phyloP scores from a whole-genome alignment of 179 eudicot species.

The Silene vulgaris region DNA sequence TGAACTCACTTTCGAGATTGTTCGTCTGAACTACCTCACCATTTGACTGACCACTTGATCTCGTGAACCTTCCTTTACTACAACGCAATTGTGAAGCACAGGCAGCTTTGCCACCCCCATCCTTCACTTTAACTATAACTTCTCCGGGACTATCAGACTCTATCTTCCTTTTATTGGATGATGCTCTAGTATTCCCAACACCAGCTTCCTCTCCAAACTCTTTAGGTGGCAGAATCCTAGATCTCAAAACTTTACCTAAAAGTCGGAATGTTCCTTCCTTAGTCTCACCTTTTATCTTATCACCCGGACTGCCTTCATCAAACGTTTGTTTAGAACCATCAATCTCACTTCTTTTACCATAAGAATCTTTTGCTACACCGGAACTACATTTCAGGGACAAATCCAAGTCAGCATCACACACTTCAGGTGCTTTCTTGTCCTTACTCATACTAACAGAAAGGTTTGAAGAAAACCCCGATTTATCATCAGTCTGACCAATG shows the following conservation, averaged over 20 bases:
- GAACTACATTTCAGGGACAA: constrained; percentile 9
- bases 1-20: constrained; percentile 9
- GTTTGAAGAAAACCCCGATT: background rate
- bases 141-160: constrained; percentile 19
- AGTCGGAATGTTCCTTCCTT: constrained; percentile 19
- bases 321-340: constrained; percentile 25
- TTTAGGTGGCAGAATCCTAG: constrained; percentile 36
- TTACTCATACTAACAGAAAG: background rate
- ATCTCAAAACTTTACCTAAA: constrained; percentile 41
- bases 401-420: background rate
- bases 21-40: constrained; percentile 17
- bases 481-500: constrained; percentile 3
- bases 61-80: constrained; percentile 2
- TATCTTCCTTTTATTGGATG: constrained; percentile 25
- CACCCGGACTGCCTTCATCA: constrained; percentile 18
- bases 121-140: constrained; percentile 15
- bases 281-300: constrained; percentile 19
- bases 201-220: constrained; percentile 24
- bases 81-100: background rate
- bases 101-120: constrained; percentile 16
- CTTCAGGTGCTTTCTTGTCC: background rate
- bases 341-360: constrained; percentile 6
- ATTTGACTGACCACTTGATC: constrained; percentile 12
- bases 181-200: constrained; percentile 11
- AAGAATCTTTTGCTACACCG: background rate